Evolutionary conservation across 331 rosid genomes (phyloP).

Genomic region (Quercus tomentella): DNA sequence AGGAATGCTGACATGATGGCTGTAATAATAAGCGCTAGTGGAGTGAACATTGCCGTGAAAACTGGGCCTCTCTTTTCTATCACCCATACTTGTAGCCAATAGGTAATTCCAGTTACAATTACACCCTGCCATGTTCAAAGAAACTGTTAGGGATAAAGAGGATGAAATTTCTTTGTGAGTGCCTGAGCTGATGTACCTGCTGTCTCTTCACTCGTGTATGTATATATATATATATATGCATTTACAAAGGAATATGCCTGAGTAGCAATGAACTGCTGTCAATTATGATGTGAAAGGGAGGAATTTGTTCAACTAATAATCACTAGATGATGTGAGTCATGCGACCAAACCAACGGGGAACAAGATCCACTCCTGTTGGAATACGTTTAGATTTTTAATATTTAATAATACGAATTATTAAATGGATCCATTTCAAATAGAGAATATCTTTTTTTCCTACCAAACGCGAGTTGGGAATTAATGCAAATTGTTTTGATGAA

Average conservation of each 20-base stretch:
- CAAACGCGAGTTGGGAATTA: too few relatives aligned
- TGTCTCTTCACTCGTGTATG: not conserved
- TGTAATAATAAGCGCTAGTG: conserved; percentile 73
- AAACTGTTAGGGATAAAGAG: not conserved
- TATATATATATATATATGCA: not conserved
- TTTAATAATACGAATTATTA: too few relatives aligned
- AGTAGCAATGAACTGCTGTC: not conserved
- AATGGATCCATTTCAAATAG: too few relatives aligned
- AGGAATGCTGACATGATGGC: conserved; percentile 69
- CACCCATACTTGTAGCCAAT: conserved; percentile 88
- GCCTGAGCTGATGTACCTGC: not conserved
- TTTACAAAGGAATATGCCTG: not conserved
- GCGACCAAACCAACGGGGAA: too few relatives aligned
- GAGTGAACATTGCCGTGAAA: conserved; percentile 85
- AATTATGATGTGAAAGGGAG: conserved; percentile 8
- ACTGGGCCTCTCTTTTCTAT: conserved; percentile 87
- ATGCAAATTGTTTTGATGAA: not conserved
- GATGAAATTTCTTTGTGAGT: not conserved
- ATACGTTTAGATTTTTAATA: too few relatives aligned
- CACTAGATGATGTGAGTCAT: not conserved
- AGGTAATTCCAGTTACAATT: conserved; percentile 78
- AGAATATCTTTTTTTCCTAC: too few relatives aligned
- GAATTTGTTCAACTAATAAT: not conserved
- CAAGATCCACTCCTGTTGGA: too few relatives aligned
- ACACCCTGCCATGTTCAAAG: conserved; percentile 59